phyloP scores from a whole-genome alignment of 2,329 filamentous ascomycete genomes.

The Neobulgaria alba region DNA sequence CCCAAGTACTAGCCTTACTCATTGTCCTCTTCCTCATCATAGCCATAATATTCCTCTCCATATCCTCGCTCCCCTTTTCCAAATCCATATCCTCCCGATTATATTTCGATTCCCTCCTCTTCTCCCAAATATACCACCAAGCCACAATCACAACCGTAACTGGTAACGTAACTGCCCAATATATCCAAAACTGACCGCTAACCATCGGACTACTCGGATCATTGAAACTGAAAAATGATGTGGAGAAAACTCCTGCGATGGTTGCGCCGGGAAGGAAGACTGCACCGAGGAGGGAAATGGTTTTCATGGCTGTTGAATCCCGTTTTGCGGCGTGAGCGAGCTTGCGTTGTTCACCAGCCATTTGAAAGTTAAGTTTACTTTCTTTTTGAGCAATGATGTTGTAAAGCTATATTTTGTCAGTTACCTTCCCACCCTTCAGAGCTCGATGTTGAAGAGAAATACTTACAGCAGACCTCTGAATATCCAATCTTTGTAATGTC shows the following conservation, averaged over 20 bases:
- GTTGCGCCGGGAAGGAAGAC: slow-evolving; percentile 55
- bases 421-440: background rate
- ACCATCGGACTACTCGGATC: slow-evolving; percentile 23
- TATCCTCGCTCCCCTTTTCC: slow-evolving; percentile 22
- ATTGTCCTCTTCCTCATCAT: slow-evolving; percentile 23
- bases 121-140: slow-evolving; percentile 40
- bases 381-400: slow-evolving; percentile 59
- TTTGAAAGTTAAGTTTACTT: slow-evolving; percentile 53
- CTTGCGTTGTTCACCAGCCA: slow-evolving; percentile 35
- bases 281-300: slow-evolving; percentile 52
- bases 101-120: slow-evolving; percentile 17
- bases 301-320: slow-evolving; percentile 51
- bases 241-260: slow-evolving; percentile 54
- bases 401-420: slow-evolving; percentile 41
- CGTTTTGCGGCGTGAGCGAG: slow-evolving; percentile 32
- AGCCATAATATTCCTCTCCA: slow-evolving; percentile 23
- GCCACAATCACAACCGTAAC: slow-evolving; percentile 46
- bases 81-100: slow-evolving; percentile 19
- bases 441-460: background rate
- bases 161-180: slow-evolving; percentile 52
- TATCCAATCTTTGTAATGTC: slow-evolving; percentile 50
- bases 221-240: slow-evolving; percentile 58
- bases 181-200: slow-evolving; percentile 49
- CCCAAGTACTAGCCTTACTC: slow-evolving; percentile 19
- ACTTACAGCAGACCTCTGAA: slow-evolving; percentile 52